Percentiles rank a stretch among this genome's conserved stretches.
Evolutionary conservation across 345 rosid genomes (phyloP).

Genomic region (Bruguiera gymnorhiza): DNA sequence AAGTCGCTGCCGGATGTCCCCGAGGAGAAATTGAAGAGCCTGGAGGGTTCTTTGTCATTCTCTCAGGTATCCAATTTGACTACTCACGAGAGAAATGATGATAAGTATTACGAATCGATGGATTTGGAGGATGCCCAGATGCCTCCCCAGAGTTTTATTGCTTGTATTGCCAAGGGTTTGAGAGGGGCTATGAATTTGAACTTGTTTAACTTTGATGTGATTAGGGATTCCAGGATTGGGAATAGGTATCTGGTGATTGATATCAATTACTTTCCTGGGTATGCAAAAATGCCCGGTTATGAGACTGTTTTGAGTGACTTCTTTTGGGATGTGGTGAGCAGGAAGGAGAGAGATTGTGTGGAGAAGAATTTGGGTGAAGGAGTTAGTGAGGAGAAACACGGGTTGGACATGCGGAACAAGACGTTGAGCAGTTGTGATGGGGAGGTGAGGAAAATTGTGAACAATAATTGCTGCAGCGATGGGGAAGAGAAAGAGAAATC

Average conservation of each 20-base stretch:
- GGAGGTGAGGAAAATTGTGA: constrained; percentile 20
- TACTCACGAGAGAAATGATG: constrained; percentile 28
- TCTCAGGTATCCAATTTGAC: constrained; percentile 57
- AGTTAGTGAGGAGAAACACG: background rate
- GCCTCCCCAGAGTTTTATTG: constrained; percentile 45
- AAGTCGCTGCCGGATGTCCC: constrained; percentile 57
- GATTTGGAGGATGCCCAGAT: constrained; percentile 40
- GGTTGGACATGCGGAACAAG: background rate
- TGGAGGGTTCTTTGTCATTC: constrained; percentile 45
- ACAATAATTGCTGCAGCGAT: constrained; percentile 18
- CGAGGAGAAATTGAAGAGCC: constrained; percentile 39
- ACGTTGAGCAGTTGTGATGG: constrained; percentile 18
- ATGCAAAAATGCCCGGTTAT: constrained; percentile 55
- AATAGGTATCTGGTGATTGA: constrained; percentile 55
- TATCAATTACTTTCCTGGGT: constrained; percentile 66
- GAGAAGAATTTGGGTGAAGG: constrained; percentile 15
- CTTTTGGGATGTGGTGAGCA: constrained; percentile 39
- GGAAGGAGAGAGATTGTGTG: constrained; percentile 12
- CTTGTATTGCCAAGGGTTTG: constrained; percentile 46
- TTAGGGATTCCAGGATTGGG: constrained; percentile 46
- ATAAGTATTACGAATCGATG: constrained; percentile 33
- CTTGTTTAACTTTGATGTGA: constrained; percentile 64
- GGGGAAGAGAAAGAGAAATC: constrained; percentile 28
- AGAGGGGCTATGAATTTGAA: constrained; percentile 46
- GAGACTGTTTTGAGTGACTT: constrained; percentile 51